Conservation (phyloP, 257 asterid species). For the Orobanche coerulescens region DNA sequence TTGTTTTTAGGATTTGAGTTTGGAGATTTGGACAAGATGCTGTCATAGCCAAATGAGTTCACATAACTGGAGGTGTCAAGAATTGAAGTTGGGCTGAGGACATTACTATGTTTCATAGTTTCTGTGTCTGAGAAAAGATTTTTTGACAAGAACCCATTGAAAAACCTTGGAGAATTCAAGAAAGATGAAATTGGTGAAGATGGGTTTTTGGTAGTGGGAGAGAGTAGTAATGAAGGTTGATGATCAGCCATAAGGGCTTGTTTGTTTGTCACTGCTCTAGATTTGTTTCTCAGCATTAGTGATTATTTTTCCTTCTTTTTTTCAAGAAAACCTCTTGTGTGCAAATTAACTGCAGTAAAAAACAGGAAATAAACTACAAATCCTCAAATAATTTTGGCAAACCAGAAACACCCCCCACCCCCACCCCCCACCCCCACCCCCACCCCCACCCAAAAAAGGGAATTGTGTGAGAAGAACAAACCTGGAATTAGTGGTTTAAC, state of each 20-base stretch:
- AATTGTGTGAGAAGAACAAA: constrained; percentile 19
- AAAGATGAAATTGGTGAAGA: constrained; percentile 47
- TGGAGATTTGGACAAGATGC: constrained; percentile 16
- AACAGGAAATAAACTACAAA: constrained; percentile 1
- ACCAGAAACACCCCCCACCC: no score
- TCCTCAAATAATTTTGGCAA: no score
- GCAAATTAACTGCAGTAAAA: constrained; percentile 23
- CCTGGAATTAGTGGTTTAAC: constrained; percentile 27
- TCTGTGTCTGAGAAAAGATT: constrained; percentile 30
- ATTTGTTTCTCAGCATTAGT: constrained; percentile 63
- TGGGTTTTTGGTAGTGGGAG: constrained; percentile 26
- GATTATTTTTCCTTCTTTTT: neutral
- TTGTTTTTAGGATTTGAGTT: no score
- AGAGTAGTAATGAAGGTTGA: constrained; percentile 23
- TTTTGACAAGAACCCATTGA: constrained; percentile 49
- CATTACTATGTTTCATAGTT: neutral
- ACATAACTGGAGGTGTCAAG: constrained; percentile 46
- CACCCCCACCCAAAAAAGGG: neutral
- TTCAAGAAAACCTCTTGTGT: neutral
- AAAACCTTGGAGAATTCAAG: constrained; percentile 58
- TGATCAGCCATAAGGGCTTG: constrained; percentile 60
- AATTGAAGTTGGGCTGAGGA: constrained; percentile 67
- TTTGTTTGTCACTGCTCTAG: constrained; percentile 58
- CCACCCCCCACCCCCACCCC: no score
- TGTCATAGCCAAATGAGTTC: constrained; percentile 47